Evolutionary conservation across 2,329 filamentous ascomycete species (phyloP).

Genomic region (Rhynchosporium secalis): DNA sequence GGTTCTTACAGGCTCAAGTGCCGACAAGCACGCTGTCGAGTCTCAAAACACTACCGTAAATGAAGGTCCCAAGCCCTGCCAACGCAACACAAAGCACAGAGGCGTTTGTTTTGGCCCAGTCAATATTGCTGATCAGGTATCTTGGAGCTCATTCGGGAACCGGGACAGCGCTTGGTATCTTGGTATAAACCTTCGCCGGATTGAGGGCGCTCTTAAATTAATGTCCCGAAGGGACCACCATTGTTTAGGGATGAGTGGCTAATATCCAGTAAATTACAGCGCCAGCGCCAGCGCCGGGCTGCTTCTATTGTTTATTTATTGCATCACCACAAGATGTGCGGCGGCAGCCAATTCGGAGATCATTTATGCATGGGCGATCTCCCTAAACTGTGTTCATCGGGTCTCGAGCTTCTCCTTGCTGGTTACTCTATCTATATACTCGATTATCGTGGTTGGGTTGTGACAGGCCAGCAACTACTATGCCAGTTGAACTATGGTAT

Average conservation of each 20-base stretch:
- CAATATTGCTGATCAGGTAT: neutral
- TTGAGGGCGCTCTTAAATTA: neutral
- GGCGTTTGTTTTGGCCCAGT: slow-evolving; percentile 1
- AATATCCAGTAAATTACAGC: neutral
- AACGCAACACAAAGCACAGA: neutral
- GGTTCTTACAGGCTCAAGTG: neutral
- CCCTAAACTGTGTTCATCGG: neutral
- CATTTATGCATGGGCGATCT: slow-evolving; percentile 13
- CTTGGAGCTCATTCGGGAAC: too few relatives aligned
- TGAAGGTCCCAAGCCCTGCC: neutral
- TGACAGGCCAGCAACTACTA: slow-evolving; percentile 15
- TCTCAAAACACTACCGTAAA: neutral
- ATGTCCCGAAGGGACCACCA: neutral
- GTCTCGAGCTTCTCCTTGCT: neutral
- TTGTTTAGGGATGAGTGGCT: slow-evolving; percentile 1
- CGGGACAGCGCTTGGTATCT: neutral
- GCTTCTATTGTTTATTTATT: neutral
- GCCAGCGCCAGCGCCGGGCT: neutral
- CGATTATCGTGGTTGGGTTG: neutral
- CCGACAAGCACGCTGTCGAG: neutral
- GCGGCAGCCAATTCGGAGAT: slow-evolving; percentile 7
- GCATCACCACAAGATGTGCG: neutral
- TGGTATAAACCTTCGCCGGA: neutral
- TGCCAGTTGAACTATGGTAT: neutral
- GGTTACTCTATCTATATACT: too few relatives aligned